Evolutionary conservation across 495 filamentous ascomycete species (phyloP).

Genomic region (Acidiella bohemica): DNA sequence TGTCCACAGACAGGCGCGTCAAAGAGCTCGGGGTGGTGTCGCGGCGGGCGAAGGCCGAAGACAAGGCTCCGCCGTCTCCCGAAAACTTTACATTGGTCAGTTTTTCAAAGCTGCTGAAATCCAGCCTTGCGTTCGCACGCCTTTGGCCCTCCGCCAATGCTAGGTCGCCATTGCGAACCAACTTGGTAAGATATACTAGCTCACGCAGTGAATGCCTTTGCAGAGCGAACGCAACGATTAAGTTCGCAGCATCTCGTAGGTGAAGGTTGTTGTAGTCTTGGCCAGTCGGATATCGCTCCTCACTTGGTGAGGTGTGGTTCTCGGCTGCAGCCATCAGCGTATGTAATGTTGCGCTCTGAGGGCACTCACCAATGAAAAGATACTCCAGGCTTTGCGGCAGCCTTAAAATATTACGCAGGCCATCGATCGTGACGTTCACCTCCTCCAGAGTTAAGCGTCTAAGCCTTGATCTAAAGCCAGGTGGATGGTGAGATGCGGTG

Average conservation of each 20-base stretch:
- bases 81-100: too few relatives aligned
- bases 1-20: too few relatives aligned
- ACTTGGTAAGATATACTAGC: neutral
- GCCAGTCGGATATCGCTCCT: neutral
- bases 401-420: neutral
- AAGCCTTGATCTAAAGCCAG: neutral
- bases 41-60: too few relatives aligned
- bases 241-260: neutral
- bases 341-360: neutral
- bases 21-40: too few relatives aligned
- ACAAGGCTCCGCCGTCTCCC: too few relatives aligned
- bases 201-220: neutral
- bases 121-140: too few relatives aligned
- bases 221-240: neutral
- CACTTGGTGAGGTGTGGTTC: slow-evolving; percentile 1
- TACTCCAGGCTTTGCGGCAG: neutral
- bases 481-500: neutral
- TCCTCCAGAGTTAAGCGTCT: slow-evolving; percentile 7
- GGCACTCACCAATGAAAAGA: slow-evolving; percentile 5
- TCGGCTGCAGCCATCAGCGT: neutral
- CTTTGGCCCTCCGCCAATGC: neutral
- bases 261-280: slow-evolving; percentile 3
- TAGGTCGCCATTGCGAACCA: neutral
- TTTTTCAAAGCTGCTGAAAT: too few relatives aligned
- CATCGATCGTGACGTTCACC: slow-evolving; percentile 1